Conservation (phyloP, 2,329 filamentous ascomycete genomes). For the Fusarium equiseti region DNA sequence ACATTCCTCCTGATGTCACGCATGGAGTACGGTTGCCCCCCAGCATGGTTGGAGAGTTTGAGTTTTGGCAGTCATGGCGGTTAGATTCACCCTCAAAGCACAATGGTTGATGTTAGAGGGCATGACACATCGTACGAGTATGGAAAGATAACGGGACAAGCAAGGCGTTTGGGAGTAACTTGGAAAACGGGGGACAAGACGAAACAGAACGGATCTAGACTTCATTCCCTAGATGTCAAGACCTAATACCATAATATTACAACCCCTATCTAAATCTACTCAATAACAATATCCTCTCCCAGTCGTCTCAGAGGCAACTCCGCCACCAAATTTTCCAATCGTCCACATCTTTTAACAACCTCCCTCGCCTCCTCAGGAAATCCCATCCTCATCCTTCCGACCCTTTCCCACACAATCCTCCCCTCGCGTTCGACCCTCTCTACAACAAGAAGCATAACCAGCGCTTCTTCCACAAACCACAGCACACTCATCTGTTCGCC, state of each 20-base stretch:
- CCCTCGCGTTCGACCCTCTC: constrained; percentile 44
- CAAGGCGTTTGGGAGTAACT: neutral
- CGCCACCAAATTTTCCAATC: constrained; percentile 50
- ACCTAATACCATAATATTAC: constrained; percentile 28
- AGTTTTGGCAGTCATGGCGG: too few relatives aligned
- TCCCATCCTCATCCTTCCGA: constrained; percentile 53
- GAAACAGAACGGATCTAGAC: neutral
- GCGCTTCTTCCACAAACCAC: constrained; percentile 53
- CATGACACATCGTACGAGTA: neutral
- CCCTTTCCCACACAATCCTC: constrained; percentile 49
- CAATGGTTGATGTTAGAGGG: neutral
- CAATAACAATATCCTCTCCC: constrained; percentile 51
- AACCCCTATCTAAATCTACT: constrained; percentile 39
- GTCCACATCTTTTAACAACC: constrained; percentile 48
- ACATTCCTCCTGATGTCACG: too few relatives aligned
- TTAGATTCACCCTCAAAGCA: too few relatives aligned
- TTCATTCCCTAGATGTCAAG: neutral
- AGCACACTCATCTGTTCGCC: constrained; percentile 54
- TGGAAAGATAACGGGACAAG: too few relatives aligned
- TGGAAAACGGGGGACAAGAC: neutral
- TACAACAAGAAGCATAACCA: constrained; percentile 52
- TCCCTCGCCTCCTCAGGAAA: constrained; percentile 52
- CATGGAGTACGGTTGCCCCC: neutral
- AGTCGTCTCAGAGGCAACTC: constrained; percentile 50
- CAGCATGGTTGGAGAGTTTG: too few relatives aligned